These are phyloP conservation scores for Rachicladosporium sp. DNA, from an alignment of 2,329 filamentous ascomycete species.

Conservation along the genomic window DNA sequence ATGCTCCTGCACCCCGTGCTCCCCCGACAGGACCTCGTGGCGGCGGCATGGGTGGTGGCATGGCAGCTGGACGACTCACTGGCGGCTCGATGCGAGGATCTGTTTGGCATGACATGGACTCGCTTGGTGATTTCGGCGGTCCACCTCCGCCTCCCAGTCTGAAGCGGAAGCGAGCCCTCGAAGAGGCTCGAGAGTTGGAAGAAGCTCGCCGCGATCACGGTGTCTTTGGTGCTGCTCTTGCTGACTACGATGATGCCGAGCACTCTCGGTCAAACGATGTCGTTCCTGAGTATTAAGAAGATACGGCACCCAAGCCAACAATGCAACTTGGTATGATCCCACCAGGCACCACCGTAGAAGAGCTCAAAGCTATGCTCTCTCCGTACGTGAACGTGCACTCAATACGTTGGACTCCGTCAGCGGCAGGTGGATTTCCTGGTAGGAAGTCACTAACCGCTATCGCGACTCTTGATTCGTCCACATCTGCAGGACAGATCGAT, in stretches of 20 bases:
- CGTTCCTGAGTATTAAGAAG: slow-evolving; percentile 28
- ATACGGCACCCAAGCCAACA: slow-evolving; percentile 36
- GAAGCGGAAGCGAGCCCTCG: slow-evolving; percentile 23
- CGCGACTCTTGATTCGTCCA: slow-evolving; percentile 68
- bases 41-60: slow-evolving; percentile 10
- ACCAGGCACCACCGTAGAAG: slow-evolving; percentile 43
- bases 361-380: slow-evolving; percentile 41
- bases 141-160: slow-evolving; percentile 22
- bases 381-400: slow-evolving; percentile 16
- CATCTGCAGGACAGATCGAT: slow-evolving; percentile 73
- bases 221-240: slow-evolving; percentile 6
- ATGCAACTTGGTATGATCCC: slow-evolving; percentile 43
- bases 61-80: slow-evolving; percentile 8
- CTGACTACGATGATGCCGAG: slow-evolving; percentile 1
- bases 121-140: slow-evolving; percentile 8
- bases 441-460: slow-evolving; percentile 66
- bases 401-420: slow-evolving; percentile 13
- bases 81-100: slow-evolving; percentile 1
- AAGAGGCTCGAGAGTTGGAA: slow-evolving; percentile 20
- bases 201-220: slow-evolving; percentile 15
- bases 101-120: too few relatives aligned
- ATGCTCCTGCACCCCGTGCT: too few relatives aligned
- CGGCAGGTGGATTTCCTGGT: slow-evolving; percentile 34
- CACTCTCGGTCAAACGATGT: slow-evolving; percentile 1
- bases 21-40: slow-evolving; percentile 32